phyloP scores from a whole-genome alignment of 2,329 filamentous ascomycete species.

The Aspergillus sp. region DNA sequence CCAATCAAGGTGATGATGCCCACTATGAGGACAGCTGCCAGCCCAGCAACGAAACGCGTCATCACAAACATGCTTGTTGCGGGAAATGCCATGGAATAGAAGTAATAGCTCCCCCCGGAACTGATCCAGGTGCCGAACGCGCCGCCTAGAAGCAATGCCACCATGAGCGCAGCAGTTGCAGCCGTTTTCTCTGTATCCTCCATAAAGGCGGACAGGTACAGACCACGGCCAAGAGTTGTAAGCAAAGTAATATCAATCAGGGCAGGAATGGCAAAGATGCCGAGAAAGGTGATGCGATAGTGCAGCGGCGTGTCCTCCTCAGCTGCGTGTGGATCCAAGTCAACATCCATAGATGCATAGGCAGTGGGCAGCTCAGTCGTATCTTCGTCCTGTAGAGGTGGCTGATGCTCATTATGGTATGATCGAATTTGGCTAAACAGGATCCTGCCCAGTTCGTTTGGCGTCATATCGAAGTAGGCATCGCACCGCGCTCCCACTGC shows the following conservation, averaged over 20 bases:
- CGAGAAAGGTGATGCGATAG: constrained; percentile 56
- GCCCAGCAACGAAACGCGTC: constrained; percentile 49
- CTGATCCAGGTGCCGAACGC: constrained; percentile 64
- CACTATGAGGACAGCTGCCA: constrained; percentile 51
- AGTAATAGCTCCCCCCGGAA: constrained; percentile 61
- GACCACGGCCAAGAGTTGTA: constrained; percentile 57
- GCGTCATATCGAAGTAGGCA: constrained; percentile 58
- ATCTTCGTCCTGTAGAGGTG: constrained; percentile 7
- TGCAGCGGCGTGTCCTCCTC: constrained; percentile 45
- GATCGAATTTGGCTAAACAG: constrained; percentile 40
- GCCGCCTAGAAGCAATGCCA: constrained; percentile 58
- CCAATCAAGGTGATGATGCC: constrained; percentile 54
- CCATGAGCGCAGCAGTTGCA: constrained; percentile 58
- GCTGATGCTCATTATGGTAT: constrained; percentile 41
- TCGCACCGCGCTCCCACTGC: constrained; percentile 63
- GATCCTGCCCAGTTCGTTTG: constrained; percentile 48
- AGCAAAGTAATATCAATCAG: constrained; percentile 60
- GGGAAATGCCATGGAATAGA: constrained; percentile 55
- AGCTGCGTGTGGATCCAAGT: constrained; percentile 47
- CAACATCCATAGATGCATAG: constrained; percentile 53
- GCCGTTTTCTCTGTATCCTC: constrained; percentile 42
- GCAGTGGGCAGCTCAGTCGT: constrained; percentile 48
- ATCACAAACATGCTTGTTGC: constrained; percentile 56
- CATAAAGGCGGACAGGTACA: constrained; percentile 63
- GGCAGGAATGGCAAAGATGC: constrained; percentile 63